Percentiles rank a stretch among this genome's conserved stretches.
These are phyloP conservation scores for Blepharisma stoltei DNA, from an alignment of 73 alveolate genomes.

Conservation along the genomic window DNA sequence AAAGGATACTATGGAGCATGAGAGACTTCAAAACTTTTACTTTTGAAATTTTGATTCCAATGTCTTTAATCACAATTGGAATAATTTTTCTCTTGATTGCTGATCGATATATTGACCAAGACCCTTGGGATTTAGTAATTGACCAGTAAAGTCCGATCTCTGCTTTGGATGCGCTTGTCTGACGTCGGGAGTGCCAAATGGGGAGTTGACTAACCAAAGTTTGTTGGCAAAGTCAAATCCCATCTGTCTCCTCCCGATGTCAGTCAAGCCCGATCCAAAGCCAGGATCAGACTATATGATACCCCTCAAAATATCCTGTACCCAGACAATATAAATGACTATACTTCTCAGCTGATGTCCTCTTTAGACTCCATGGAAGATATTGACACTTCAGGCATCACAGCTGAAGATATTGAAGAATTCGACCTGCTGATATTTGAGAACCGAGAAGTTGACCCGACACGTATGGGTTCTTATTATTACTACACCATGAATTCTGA, in stretches of 20 bases:
- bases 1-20: constrained; percentile 59
- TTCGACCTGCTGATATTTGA: background rate
- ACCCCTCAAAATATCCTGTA: constrained; percentile 33
- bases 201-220: too few relatives aligned
- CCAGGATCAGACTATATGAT: constrained; percentile 1
- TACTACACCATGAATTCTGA: background rate
- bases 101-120: constrained; percentile 26
- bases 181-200: too few relatives aligned
- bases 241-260: too few relatives aligned
- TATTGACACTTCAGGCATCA: background rate
- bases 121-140: constrained; percentile 24
- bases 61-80: constrained; percentile 68
- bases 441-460: constrained; percentile 10
- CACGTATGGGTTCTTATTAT: constrained; percentile 31
- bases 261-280: too few relatives aligned
- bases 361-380: background rate
- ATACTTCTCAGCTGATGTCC: background rate
- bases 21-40: constrained; percentile 73
- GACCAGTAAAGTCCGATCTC: too few relatives aligned
- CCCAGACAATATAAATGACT: background rate
- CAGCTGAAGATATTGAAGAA: background rate
- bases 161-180: too few relatives aligned
- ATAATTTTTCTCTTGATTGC: constrained; percentile 38
- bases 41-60: constrained; percentile 75
- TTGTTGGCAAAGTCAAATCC: too few relatives aligned